Conservation (phyloP, 2,329 filamentous ascomycete species). For the Rutstroemia sp. region DNA sequence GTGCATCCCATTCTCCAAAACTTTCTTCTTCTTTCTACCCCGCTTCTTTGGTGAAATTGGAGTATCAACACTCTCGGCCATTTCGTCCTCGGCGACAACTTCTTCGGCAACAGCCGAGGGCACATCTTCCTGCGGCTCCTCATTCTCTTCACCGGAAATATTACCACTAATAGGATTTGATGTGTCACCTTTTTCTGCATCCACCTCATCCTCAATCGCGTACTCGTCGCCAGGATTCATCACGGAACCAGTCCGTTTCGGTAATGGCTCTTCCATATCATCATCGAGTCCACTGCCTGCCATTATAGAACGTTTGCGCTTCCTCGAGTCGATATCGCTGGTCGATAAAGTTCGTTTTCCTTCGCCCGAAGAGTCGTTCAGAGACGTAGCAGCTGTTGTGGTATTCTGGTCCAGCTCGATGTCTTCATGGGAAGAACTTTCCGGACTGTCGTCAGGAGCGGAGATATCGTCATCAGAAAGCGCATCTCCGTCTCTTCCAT, state of each 20-base stretch:
- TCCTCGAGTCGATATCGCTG: slow-evolving; percentile 27
- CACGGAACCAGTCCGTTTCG: slow-evolving; percentile 48
- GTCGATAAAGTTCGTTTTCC: slow-evolving; percentile 18
- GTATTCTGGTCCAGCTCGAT: slow-evolving; percentile 23
- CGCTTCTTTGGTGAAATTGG: slow-evolving; percentile 28
- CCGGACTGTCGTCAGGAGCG: slow-evolving; percentile 28
- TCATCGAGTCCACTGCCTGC: slow-evolving; percentile 26
- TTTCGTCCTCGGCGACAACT: slow-evolving; percentile 35
- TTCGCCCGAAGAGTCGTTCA: slow-evolving; percentile 24
- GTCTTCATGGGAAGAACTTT: slow-evolving; percentile 34
- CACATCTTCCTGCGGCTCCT: slow-evolving; percentile 41
- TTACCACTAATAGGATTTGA: slow-evolving; percentile 28
- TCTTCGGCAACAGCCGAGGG: slow-evolving; percentile 34
- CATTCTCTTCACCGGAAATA: slow-evolving; percentile 32
- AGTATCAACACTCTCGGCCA: slow-evolving; percentile 20
- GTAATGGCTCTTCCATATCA: slow-evolving; percentile 30
- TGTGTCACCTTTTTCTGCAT: slow-evolving; percentile 34
- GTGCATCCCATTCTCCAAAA: slow-evolving; percentile 20
- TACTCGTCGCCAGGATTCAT: slow-evolving; percentile 36
- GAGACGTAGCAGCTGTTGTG: slow-evolving; percentile 30
- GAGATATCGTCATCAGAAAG: slow-evolving; percentile 31
- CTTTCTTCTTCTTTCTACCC: slow-evolving; percentile 31
- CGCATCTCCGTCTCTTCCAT: slow-evolving; percentile 33
- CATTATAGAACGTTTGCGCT: slow-evolving; percentile 32
- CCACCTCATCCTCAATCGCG: slow-evolving; percentile 37